Percentiles rank a stretch among this genome's conserved stretches.
Conservation (phyloP, 805 yeast genomes). For the Saccharomycopsis microspora region DNA sequence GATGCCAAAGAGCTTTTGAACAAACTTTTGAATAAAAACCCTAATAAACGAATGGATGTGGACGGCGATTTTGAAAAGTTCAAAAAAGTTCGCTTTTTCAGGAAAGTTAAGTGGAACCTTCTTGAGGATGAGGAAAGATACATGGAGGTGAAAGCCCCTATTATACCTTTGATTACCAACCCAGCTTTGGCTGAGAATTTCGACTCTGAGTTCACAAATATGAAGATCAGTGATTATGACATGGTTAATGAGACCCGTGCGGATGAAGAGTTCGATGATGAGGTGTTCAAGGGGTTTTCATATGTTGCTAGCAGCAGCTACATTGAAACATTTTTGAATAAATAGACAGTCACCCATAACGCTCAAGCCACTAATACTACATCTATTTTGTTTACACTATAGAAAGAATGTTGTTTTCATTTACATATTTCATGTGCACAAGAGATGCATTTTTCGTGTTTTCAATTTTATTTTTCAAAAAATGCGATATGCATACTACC, state of each 20-base stretch:
- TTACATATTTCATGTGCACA: neutral
- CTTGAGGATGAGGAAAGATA: constrained; percentile 37
- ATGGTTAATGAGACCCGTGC: constrained; percentile 14
- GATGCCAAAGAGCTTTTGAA: constrained; percentile 71
- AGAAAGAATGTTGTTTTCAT: too few species aligned
- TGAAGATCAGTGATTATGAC: constrained; percentile 35
- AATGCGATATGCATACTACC: too few species aligned
- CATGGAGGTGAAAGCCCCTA: constrained; percentile 51
- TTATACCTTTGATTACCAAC: constrained; percentile 71
- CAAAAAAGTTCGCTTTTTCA: constrained; percentile 61
- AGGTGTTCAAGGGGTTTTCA: constrained; percentile 26
- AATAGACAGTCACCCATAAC: neutral
- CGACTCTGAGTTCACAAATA: constrained; percentile 64
- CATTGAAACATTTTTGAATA: constrained; percentile 19
- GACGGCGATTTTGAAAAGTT: constrained; percentile 43
- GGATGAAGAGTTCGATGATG: constrained; percentile 8
- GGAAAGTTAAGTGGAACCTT: constrained; percentile 61
- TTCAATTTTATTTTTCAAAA: neutral
- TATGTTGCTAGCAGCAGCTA: constrained; percentile 27
- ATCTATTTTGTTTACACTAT: too few species aligned
- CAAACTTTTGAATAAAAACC: constrained; percentile 58
- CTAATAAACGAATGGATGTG: constrained; percentile 51
- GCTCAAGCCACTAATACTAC: too few species aligned
- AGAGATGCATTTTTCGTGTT: neutral
- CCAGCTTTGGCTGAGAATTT: constrained; percentile 81